A percentile compares a stretch with the other conserved stretches of the same genome.
These are phyloP conservation scores for Russula dissimulans DNA, from an alignment of 768 basidiomycete genomes.

Conservation along the genomic window DNA sequence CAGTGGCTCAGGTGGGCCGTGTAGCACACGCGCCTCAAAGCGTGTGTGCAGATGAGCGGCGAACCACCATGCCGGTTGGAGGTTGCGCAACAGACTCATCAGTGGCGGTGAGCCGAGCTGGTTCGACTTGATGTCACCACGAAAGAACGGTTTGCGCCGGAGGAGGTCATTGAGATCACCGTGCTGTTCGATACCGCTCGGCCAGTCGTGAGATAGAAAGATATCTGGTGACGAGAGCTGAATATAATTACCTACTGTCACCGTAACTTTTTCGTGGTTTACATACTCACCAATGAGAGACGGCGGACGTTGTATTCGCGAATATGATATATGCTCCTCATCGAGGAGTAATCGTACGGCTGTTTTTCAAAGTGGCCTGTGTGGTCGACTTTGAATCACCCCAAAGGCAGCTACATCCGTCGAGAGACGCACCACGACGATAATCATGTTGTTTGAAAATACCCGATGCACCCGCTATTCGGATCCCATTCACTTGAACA, in stretches of 20 bases:
- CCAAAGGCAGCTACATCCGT: slow-evolving; percentile 12
- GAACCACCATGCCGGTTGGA: slow-evolving; percentile 87
- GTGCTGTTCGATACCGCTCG: slow-evolving; percentile 70
- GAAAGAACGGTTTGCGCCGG: slow-evolving; percentile 69
- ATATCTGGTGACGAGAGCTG: slow-evolving; percentile 57
- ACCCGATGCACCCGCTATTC: slow-evolving; percentile 86
- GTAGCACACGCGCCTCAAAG: slow-evolving; percentile 62
- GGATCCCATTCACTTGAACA: slow-evolving; percentile 76
- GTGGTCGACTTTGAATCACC: neutral
- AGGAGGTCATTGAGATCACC: slow-evolving; percentile 63
- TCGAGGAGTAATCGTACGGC: slow-evolving; percentile 64
- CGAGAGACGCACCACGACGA: slow-evolving; percentile 38
- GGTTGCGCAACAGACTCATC: slow-evolving; percentile 59
- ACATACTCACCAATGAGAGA: slow-evolving; percentile 52
- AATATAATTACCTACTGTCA: neutral
- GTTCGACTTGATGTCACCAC: slow-evolving; percentile 55
- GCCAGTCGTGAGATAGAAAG: slow-evolving; percentile 98
- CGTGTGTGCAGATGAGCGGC: slow-evolving; percentile 84
- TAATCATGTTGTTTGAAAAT: slow-evolving; percentile 83
- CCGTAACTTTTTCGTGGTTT: neutral
- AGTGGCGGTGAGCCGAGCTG: slow-evolving; percentile 81
- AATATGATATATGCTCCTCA: slow-evolving; percentile 85
- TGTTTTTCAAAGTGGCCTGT: slow-evolving; percentile 72
- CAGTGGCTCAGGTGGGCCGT: slow-evolving; percentile 22
- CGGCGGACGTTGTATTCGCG: slow-evolving; percentile 78